A percentile compares a stretch with the other conserved stretches of the same genome.
Evolutionary conservation across 2,329 filamentous ascomycete species (phyloP).

Genomic region (Penicillium brevicompactum): DNA sequence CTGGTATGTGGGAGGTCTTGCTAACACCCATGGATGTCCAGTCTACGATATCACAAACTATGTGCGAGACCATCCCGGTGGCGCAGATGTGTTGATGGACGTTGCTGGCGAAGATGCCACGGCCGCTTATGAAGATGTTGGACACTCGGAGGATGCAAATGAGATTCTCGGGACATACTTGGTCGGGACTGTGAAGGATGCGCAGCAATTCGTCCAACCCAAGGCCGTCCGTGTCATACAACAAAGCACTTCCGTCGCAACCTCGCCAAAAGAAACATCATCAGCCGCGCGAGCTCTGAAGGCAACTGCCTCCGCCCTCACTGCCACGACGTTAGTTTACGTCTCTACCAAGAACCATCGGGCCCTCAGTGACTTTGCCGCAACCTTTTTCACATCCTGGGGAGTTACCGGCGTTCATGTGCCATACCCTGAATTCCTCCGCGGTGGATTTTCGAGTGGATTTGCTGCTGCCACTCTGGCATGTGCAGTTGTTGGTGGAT

Average conservation of each 20-base stretch:
- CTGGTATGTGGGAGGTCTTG: not conserved
- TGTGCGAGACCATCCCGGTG: constrained; percentile 59
- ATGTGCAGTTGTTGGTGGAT: constrained; percentile 8
- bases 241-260: constrained; percentile 1
- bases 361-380: not conserved
- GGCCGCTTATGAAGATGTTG: constrained; percentile 45
- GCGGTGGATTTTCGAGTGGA: constrained; percentile 26
- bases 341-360: constrained; percentile 8
- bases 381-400: constrained; percentile 6
- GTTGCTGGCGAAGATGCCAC: constrained; percentile 47
- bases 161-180: constrained; percentile 43
- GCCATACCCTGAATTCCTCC: constrained; percentile 3
- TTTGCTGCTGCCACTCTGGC: constrained; percentile 21
- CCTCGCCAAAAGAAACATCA: constrained; percentile 11
- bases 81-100: constrained; percentile 44
- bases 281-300: constrained; percentile 32
- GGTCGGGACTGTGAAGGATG: constrained; percentile 36
- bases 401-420: not conserved
- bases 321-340: constrained; percentile 15
- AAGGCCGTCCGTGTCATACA: constrained; percentile 26
- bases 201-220: constrained; percentile 20
- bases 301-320: constrained; percentile 13
- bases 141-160: constrained; percentile 49
- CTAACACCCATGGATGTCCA: constrained; percentile 22
- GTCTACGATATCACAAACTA: constrained; percentile 65